A percentile compares a stretch with the other conserved stretches of the same genome.
These are phyloP conservation scores for Gracilariopsis chorda DNA, from an alignment of 23 red algal species.

Conservation along the genomic window DNA sequence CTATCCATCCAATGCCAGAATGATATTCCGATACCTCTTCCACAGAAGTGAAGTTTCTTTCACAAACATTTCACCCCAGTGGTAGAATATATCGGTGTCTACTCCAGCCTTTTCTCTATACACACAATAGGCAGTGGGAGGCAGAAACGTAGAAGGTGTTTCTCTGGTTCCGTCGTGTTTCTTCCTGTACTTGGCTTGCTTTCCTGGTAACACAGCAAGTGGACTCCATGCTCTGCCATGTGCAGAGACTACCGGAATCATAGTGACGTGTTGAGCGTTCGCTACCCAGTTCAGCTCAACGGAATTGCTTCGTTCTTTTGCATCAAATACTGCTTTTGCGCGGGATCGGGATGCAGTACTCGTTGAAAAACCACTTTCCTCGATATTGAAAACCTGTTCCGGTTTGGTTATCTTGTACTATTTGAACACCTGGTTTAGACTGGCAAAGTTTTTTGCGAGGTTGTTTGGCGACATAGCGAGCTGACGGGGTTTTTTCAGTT, in stretches of 20 bases:
- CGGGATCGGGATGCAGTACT: no score
- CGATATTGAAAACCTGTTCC: no score
- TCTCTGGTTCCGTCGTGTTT: background rate
- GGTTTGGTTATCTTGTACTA: no score
- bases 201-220: background rate
- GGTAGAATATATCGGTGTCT: background rate
- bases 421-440: no score
- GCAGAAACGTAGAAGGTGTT: background rate
- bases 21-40: background rate
- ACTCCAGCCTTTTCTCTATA: background rate
- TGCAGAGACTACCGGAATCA: background rate
- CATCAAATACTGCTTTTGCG: no score
- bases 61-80: background rate
- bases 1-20: background rate
- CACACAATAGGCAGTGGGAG: background rate
- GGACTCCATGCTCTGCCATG: background rate
- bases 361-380: no score
- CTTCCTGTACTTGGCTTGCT: background rate
- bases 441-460: no score
- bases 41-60: background rate
- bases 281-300: no score
- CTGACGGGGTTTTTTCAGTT: no score
- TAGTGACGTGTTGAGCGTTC: background rate
- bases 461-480: no score
- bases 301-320: no score